phyloP scores from a whole-genome alignment of 345 rosid species.

The Bretschneidera sinensis region DNA sequence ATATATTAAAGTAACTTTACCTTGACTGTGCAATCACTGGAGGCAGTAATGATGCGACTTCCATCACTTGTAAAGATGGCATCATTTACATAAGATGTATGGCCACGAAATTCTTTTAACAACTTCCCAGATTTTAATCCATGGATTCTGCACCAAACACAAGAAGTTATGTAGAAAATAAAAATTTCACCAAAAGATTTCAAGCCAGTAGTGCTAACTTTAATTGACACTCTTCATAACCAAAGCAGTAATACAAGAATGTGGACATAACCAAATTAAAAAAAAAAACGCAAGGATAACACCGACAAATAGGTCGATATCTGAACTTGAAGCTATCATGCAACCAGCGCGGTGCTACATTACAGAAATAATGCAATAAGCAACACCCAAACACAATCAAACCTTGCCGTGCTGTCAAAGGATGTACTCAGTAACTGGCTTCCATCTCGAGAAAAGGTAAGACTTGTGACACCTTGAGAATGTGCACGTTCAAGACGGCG shows the following conservation, averaged over 20 bases:
- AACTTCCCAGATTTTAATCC: slow-evolving; percentile 95
- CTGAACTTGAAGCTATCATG: slow-evolving; percentile 2
- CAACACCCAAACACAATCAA: slow-evolving; percentile 7
- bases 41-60: slow-evolving; percentile 80
- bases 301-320: neutral
- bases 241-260: too few relatives aligned
- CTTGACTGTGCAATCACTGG: slow-evolving; percentile 90
- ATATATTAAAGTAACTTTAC: slow-evolving; percentile 22
- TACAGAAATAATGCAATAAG: neutral
- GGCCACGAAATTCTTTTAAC: slow-evolving; percentile 96
- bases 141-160: slow-evolving; percentile 61
- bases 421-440: slow-evolving; percentile 93
- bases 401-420: slow-evolving; percentile 94
- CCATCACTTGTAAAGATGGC: slow-evolving; percentile 95
- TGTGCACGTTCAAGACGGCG: slow-evolving; percentile 93
- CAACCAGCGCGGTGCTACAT: neutral
- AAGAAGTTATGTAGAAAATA: neutral
- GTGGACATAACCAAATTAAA: neutral
- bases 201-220: neutral
- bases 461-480: slow-evolving; percentile 91
- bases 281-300: neutral
- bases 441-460: slow-evolving; percentile 93
- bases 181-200: slow-evolving; percentile 1
- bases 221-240: too few relatives aligned
- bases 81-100: slow-evolving; percentile 79